Conservation (phyloP, 306 rosid species). For the Coriaria nepalensis region DNA sequence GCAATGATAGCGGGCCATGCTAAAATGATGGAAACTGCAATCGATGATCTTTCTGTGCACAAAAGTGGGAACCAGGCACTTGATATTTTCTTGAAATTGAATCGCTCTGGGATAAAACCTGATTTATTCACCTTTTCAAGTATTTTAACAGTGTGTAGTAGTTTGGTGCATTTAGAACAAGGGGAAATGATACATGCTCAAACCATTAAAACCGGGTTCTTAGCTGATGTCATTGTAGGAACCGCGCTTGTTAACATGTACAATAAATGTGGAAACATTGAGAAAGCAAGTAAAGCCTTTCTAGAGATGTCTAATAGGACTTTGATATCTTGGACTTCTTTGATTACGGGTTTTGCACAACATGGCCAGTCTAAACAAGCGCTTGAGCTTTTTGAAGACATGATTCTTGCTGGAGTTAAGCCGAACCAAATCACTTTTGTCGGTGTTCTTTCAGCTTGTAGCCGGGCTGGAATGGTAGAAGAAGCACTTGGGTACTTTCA, state of each 20-base stretch:
- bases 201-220: slow-evolving; percentile 53
- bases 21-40: slow-evolving; percentile 50
- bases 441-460: slow-evolving; percentile 74
- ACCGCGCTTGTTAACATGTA: slow-evolving; percentile 69
- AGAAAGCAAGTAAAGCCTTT: slow-evolving; percentile 72
- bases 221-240: slow-evolving; percentile 58
- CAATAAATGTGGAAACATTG: slow-evolving; percentile 72
- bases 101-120: slow-evolving; percentile 48
- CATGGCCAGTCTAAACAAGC: slow-evolving; percentile 71
- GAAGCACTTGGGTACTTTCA: slow-evolving; percentile 64
- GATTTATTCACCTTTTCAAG: slow-evolving; percentile 77
- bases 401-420: slow-evolving; percentile 55
- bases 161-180: slow-evolving; percentile 54
- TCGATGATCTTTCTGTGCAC: slow-evolving; percentile 43
- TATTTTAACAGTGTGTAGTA: slow-evolving; percentile 55
- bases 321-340: slow-evolving; percentile 79
- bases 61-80: slow-evolving; percentile 60
- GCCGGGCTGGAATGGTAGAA: slow-evolving; percentile 60
- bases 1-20: slow-evolving; percentile 77
- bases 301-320: slow-evolving; percentile 80
- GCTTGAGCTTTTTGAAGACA: slow-evolving; percentile 66
- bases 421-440: slow-evolving; percentile 82
- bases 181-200: slow-evolving; percentile 84
- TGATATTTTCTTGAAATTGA: slow-evolving; percentile 36
- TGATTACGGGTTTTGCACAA: slow-evolving; percentile 69